Base-by-base conservation (phyloP, 805 yeast species). In the Pichia gijzeniarum region DNA sequence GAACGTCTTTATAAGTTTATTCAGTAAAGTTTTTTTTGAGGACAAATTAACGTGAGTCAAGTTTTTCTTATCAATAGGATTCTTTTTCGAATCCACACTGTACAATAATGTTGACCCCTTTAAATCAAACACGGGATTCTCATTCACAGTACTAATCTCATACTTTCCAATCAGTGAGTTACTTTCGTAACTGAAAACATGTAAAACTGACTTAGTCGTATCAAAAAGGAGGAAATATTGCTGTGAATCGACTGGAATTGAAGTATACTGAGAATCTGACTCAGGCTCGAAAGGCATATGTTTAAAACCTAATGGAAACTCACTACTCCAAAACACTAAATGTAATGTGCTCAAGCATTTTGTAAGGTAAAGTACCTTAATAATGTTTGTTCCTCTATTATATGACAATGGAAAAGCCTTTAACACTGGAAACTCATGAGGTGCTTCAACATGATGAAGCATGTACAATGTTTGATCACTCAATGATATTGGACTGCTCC, bases 81-180 rank as follows among this genome's bases (percentile, higher is more conserved):
- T 20, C 7, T 19, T 20, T 1, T 22, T 43, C 31, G 47, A 46
- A 27, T 52, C 50, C 34, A 42, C 36, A 19, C 18, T 14, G 27
- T 69, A 74, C 6, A 69, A 73, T 18, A 78, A 54, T 77, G 79
- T 74, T 36, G 69, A 61, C 8, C 74, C 79, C 32, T 67, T 65
- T 2, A 77, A 38, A 53, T 76, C 82, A 52, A 70, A 71, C 1
- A 77, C 69, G 1, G 80, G 74, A 27, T 50, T 44, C 12, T 60
- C 63, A 41, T 69, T 71, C 17, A 53, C 27, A 22, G 54, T 41
- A 42, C 54, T 55, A n/a, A 58, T 40, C n/a, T 37, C 33, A 16
- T 48, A 41, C 3, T 43, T n/a, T 16, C 35, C 21, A n/a, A 27
- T 9, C 21, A 36, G 8, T 8, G 20, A 3, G 1, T 31, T 27